Evolutionary conservation across 1,284 basidiomycete species (phyloP), one percentile per base, ranked within the genome.

Genomic region (Ceratobasidium papillatum): DNA sequence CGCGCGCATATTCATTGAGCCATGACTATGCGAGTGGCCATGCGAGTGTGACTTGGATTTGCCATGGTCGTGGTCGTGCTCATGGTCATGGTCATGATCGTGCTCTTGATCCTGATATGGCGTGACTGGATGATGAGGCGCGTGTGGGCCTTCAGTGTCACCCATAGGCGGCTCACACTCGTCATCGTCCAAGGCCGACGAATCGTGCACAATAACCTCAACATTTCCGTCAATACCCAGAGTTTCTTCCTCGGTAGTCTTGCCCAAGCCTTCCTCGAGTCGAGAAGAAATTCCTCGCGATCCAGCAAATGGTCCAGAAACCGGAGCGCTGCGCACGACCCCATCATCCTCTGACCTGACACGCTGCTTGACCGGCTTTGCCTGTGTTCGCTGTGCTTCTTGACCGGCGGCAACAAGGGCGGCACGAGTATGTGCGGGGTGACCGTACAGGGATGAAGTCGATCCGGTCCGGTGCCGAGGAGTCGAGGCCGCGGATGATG

Each of bases 1-100:
- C 36, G 96, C 98, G 41, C 86, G 93, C 96, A 99, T 99, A 84
- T 99, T 99, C 97, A 99, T 99, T 4, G 91, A 94, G 22, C 92
- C 90, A 66, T 81, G 78, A 2, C 82, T 85, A 76, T 84, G 84
- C 3, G 79, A 79, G 76, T 84, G 84, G 14, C 81, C 82, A 75
- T 83, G 82, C 12, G 80, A 79, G 66, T 76, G 58, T 2, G 64
- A 58, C 51, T 77, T 75, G 9, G 22, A 62, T 52, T 78, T 75
- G 30, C 66, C 75, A 61, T 78, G 76, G n/a, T 58, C 74, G 65
- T 80, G 76, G 17, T 76, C 77, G 49, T 71, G 65, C 2, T 78
- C 80, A 43, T 78, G 80, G 4, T 75, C 74, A 77, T 82, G 82
- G 25, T 77, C 47, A 76, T 81, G 81, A 73, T 77, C 75, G 63